Evolutionary conservation across 2,329 filamentous ascomycete species (phyloP).

Genomic region (Dissoconium aciculare): DNA sequence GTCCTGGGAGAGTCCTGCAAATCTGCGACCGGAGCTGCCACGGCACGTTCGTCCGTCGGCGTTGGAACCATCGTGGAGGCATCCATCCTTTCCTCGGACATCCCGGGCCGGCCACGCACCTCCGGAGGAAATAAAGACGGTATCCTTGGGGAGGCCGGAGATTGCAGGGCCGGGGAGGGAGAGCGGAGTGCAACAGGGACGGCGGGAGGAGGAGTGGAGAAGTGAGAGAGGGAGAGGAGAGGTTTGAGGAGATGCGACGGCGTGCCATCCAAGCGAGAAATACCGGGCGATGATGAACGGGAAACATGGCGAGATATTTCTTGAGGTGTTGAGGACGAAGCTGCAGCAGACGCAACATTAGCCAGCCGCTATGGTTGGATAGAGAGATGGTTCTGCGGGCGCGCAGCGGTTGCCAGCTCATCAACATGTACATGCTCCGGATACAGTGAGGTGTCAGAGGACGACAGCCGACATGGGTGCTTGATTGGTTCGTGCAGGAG

Average conservation of each 20-base stretch:
- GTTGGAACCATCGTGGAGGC: not conserved
- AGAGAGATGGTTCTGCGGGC: constrained; percentile 13
- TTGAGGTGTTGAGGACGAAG: constrained; percentile 15
- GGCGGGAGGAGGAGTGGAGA: constrained; percentile 6
- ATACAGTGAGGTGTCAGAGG: too few species aligned
- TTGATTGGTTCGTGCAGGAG: constrained; percentile 13
- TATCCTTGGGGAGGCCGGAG: not conserved
- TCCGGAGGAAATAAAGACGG: not conserved
- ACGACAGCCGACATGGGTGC: too few species aligned
- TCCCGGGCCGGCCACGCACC: too few species aligned
- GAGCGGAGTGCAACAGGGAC: too few species aligned
- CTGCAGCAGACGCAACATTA: constrained; percentile 19
- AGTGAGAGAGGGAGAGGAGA: constrained; percentile 8
- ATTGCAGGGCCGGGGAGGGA: not conserved
- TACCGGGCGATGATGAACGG: constrained; percentile 12
- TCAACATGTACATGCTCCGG: constrained; percentile 19
- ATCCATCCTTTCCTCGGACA: constrained; percentile 1
- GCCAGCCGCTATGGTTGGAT: constrained; percentile 19
- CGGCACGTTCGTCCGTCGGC: not conserved
- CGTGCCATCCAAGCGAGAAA: constrained; percentile 14
- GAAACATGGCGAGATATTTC: constrained; percentile 16
- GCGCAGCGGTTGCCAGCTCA: constrained; percentile 19
- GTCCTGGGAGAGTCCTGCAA: constrained; percentile 1
- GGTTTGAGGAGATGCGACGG: constrained; percentile 10
- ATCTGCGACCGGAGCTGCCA: not conserved